phyloP scores from a whole-genome alignment of 805 yeast genomes.

The Kurtzmaniella cleridarum region DNA sequence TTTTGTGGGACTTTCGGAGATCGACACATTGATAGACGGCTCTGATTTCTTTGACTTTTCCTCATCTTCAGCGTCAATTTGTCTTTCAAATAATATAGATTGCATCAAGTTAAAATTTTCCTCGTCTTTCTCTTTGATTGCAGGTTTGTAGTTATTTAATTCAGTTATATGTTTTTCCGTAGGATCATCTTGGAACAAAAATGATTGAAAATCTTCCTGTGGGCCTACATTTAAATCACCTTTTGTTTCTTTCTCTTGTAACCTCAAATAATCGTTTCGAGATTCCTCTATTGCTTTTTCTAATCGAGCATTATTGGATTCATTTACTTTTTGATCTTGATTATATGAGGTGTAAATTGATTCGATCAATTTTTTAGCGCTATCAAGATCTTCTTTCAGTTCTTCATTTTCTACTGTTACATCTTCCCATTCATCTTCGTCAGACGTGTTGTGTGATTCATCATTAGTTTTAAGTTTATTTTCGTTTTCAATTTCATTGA shows the following conservation, averaged over 20 bases:
- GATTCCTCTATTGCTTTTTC: constrained; percentile 44
- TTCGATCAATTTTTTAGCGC: constrained; percentile 17
- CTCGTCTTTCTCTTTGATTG: not conserved
- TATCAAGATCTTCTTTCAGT: not conserved
- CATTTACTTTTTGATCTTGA: constrained; percentile 7
- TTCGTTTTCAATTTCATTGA: not conserved
- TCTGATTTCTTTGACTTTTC: not conserved
- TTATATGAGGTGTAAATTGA: constrained; percentile 30
- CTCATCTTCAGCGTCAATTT: not conserved
- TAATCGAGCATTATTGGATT: constrained; percentile 33
- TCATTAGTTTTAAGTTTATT: not conserved
- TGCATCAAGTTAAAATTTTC: not conserved
- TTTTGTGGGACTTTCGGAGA: not conserved
- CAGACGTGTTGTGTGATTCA: not conserved
- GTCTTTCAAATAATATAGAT: not conserved
- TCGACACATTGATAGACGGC: not conserved
- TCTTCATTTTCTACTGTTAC: not conserved
- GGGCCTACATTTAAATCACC: too few relatives aligned
- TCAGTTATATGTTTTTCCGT: not conserved
- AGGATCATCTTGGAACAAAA: constrained; percentile 2
- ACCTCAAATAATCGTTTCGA: constrained; percentile 32
- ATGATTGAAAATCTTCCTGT: not conserved
- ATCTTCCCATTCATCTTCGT: constrained; percentile 1
- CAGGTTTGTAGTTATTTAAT: not conserved
- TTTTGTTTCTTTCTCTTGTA: constrained; percentile 17